Conservation (phyloP, 257 asterid genomes). For the Penstemon eatonii region DNA sequence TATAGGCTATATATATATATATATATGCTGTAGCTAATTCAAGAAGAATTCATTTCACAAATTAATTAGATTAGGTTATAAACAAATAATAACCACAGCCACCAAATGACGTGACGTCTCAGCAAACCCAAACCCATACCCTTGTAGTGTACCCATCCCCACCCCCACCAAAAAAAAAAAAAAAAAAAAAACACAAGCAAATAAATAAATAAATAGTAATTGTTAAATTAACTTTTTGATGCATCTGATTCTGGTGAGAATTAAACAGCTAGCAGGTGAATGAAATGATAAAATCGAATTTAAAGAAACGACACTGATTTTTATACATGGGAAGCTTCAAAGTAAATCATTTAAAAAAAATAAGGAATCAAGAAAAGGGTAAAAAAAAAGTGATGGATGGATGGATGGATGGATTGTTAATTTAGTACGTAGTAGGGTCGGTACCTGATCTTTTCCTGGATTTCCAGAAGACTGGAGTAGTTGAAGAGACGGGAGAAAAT, state of each 20-base stretch:
- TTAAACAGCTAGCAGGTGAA: slow-evolving; percentile 17
- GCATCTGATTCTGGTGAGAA: background rate
- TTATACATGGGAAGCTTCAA: background rate
- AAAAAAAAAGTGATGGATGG: background rate
- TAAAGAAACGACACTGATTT: background rate
- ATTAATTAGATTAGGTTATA: background rate
- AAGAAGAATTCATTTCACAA: background rate
- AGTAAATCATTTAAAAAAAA: background rate
- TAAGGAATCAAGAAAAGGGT: background rate
- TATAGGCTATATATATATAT: too few relatives aligned
- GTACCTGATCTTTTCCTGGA: slow-evolving; percentile 71
- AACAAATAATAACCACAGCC: slow-evolving; percentile 22
- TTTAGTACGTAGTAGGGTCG: too few relatives aligned
- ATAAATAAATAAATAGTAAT: background rate
- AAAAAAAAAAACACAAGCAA: background rate
- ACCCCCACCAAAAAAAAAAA: background rate
- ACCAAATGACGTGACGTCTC: slow-evolving; percentile 32
- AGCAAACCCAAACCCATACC: slow-evolving; percentile 30
- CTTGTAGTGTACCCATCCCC: background rate
- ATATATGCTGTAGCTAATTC: background rate
- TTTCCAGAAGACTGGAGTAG: slow-evolving; percentile 75
- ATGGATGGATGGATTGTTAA: too few relatives aligned
- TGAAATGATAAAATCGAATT: slow-evolving; percentile 16
- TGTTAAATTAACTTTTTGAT: background rate
- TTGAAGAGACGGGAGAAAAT: slow-evolving; percentile 69